Evolutionary conservation across 176 grass and related monocot genomes (phyloP), one percentile per base, ranked within the genome.

Genomic region (Phyllostachys edulis): DNA sequence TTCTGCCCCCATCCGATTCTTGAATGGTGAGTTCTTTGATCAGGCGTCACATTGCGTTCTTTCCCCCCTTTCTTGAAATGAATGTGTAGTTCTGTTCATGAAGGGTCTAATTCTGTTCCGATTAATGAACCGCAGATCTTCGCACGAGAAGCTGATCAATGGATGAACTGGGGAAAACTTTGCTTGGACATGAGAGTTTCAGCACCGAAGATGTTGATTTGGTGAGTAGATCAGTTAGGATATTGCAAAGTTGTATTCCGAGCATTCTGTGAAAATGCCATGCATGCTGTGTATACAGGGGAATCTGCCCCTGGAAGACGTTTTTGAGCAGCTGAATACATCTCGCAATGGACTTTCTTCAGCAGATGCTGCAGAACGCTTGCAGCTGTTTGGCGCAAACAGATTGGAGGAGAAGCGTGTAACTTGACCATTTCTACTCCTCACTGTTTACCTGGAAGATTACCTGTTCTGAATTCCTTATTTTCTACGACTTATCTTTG

Each of bases 351-450:
- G 89, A 1, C 85, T 97, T 24, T 90, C 87, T 3, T 90, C 94
- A 16, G 47, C 45, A 15, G 94, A 97, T 77, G 94, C 91, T 59
- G 59, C 49, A n/a, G 82, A 83, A 67, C 82, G 94, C 5, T 26
- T 97, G 49, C 59, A 87, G 76, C 69, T 97, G 71, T 97, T 92
- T 72, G 94, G 91, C 16, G 56, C 76, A 32, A 97, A 97, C 71
- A 93, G 77, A 77, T 62, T 97, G 86, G 87, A 97, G 82, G 91
- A 93, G 91, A 97, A 90, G 75, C 87, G 70, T 26, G 91, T 97
- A 82, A 84, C 24, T 89, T 16, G 12, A 66, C 41, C 49, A n/a
- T 21, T 39, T 38, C 56, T 21, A 0, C 34, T 41, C 9, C 12
- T 23, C 9, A 13, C 10, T 41, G 5, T 44, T 65, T 40, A 29